phyloP scores from a whole-genome alignment of 257 asterid genomes.

The Nemophila menziesii region DNA sequence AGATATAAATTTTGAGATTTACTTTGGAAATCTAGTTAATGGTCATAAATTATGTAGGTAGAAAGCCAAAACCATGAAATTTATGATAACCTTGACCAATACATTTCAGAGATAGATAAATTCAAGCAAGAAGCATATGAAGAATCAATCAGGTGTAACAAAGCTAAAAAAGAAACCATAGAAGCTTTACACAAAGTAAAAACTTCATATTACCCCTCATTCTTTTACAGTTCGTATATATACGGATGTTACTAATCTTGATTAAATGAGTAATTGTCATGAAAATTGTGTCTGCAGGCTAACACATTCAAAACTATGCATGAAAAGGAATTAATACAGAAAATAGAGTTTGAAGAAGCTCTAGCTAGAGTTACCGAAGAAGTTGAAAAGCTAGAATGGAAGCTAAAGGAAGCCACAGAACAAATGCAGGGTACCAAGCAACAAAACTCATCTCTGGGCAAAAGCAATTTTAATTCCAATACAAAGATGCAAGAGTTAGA shows the following conservation, averaged over 20 bases:
- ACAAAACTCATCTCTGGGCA: conserved; percentile 39
- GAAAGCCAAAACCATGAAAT: conserved; percentile 35
- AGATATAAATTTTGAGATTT: too few relatives aligned
- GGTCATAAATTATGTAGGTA: conserved; percentile 56
- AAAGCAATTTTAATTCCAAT: conserved; percentile 43
- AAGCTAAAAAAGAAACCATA: conserved; percentile 57
- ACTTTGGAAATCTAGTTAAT: too few relatives aligned
- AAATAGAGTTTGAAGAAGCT: conserved; percentile 61
- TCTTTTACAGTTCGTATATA: too few relatives aligned
- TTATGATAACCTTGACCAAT: conserved; percentile 46
- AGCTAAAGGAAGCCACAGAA: conserved; percentile 29
- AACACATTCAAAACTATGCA: conserved; percentile 42
- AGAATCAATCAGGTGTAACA: conserved; percentile 52
- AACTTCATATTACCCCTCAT: conserved; percentile 10
- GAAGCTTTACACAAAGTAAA: conserved; percentile 38
- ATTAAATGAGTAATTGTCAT: too few relatives aligned
- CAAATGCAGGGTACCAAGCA: conserved; percentile 43
- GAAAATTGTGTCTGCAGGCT: conserved; percentile 53
- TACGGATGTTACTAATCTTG: too few relatives aligned
- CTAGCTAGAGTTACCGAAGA: conserved; percentile 45
- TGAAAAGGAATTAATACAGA: conserved; percentile 39
- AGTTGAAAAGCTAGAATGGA: conserved; percentile 34
- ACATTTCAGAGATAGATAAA: conserved; percentile 49
- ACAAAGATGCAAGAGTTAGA: conserved; percentile 55
- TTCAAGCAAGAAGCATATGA: conserved; percentile 55